phyloP scores from a whole-genome alignment of 306 rosid species.

The Crataegus laevigata region DNA sequence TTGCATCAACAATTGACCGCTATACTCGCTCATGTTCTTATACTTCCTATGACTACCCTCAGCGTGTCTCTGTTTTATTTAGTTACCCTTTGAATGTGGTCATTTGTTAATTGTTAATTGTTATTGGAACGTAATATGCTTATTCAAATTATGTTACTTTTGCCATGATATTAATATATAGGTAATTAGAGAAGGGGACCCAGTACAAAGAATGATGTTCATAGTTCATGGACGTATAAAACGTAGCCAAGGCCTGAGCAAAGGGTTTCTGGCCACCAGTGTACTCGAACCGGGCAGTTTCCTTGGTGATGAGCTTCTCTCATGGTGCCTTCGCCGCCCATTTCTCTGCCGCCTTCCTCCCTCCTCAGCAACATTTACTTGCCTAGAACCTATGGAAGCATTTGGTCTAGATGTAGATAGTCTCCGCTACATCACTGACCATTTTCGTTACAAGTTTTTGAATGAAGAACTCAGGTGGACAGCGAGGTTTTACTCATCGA shows the following conservation, averaged over 20 bases:
- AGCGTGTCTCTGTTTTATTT: not conserved
- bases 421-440: conserved; percentile 18
- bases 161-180: not conserved
- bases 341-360: conserved; percentile 17
- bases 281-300: conserved; percentile 25
- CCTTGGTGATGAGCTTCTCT: conserved; percentile 34
- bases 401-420: conserved; percentile 20
- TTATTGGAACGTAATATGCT: not conserved
- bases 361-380: conserved; percentile 27
- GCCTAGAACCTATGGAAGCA: conserved; percentile 14
- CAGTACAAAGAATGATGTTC: conserved; percentile 33
- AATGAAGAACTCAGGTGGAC: conserved; percentile 11
- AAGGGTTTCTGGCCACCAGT: conserved; percentile 23
- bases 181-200: conserved; percentile 40
- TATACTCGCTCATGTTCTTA: too few relatives aligned
- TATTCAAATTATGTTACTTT: not conserved
- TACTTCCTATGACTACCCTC: not conserved
- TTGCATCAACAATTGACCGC: too few relatives aligned
- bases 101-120: too few relatives aligned
- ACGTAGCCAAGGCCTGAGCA: conserved; percentile 28
- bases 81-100: too few relatives aligned
- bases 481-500: conserved; percentile 30
- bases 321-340: conserved; percentile 33
- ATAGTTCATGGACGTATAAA: conserved; percentile 17
- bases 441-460: conserved; percentile 26